Conservation (phyloP, 2,329 filamentous ascomycete genomes). For the Alternaria conjuncta region DNA sequence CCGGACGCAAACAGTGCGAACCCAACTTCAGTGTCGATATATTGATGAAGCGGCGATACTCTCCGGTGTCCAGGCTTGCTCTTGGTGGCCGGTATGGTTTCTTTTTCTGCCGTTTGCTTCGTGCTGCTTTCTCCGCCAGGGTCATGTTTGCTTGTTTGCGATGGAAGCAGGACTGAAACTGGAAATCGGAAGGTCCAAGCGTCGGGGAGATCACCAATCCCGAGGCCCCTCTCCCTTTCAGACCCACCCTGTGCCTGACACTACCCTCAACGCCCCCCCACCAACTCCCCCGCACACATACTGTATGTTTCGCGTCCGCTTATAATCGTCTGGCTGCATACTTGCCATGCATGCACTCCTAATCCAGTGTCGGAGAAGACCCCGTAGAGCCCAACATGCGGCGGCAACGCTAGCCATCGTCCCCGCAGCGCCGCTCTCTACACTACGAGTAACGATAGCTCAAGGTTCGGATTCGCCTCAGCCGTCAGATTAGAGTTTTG, state of each 20-base stretch:
- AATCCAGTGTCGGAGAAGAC: not conserved
- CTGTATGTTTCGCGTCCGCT: conserved; percentile 3
- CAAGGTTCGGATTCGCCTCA: not conserved
- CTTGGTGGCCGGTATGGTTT: not conserved
- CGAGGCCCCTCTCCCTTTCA: conserved; percentile 8
- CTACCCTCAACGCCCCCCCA: conserved; percentile 6
- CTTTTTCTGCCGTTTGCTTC: not conserved
- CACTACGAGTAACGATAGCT: not conserved
- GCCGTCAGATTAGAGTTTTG: not conserved
- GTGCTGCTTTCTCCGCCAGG: not conserved
- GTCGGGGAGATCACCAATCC: conserved; percentile 11
- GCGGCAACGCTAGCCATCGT: not conserved
- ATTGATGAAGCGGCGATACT: not conserved
- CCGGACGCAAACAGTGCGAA: not conserved
- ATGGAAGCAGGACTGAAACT: not conserved
- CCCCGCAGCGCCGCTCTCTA: not conserved
- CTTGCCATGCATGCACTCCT: not conserved
- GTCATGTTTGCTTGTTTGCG: not conserved
- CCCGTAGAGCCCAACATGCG: not conserved
- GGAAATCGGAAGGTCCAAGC: conserved; percentile 8
- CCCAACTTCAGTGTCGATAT: not conserved
- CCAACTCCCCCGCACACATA: not conserved
- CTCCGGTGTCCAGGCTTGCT: not conserved
- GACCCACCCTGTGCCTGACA: conserved; percentile 9
- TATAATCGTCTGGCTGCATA: not conserved